These are phyloP conservation scores for Erodium chrysanthum DNA, from an alignment of 441 rosid species.

Conservation along the genomic window DNA sequence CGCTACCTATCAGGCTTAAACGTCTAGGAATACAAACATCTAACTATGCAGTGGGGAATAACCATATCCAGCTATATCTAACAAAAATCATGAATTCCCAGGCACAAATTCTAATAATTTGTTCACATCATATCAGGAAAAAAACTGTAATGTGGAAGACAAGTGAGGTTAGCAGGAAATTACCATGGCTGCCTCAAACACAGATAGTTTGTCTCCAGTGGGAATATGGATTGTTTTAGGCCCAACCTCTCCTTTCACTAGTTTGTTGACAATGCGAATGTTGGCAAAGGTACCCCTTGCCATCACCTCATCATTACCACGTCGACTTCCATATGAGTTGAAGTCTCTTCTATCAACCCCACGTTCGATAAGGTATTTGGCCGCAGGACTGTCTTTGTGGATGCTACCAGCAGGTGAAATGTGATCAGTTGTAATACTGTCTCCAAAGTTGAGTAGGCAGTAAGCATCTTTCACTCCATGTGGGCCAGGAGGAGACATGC, in stretches of 20 bases:
- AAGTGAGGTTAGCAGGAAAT: constrained; percentile 13
- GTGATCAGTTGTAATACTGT: constrained; percentile 91
- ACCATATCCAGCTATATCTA: background rate
- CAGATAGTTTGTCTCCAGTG: constrained; percentile 71
- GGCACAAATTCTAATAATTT: background rate
- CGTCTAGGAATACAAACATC: background rate
- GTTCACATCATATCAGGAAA: background rate
- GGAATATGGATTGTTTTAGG: constrained; percentile 86
- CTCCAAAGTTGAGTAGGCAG: constrained; percentile 55
- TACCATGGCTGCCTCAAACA: constrained; percentile 84
- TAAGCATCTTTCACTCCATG: constrained; percentile 43
- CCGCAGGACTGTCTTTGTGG: constrained; percentile 85
- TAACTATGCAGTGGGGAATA: background rate
- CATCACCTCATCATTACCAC: constrained; percentile 88
- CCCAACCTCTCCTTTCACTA: constrained; percentile 77
- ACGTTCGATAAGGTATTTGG: constrained; percentile 29
- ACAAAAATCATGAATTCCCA: background rate
- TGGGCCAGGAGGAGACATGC: constrained; percentile 85
- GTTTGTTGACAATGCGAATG: constrained; percentile 70
- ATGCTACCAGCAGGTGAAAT: constrained; percentile 95
- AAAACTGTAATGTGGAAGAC: background rate
- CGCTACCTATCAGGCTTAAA: too few relatives aligned
- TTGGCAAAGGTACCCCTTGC: constrained; percentile 86
- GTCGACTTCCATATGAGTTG: constrained; percentile 87
- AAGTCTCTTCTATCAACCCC: constrained; percentile 62